Percentiles rank a stretch among this genome's conserved stretches.
phyloP scores from a whole-genome alignment of 2,329 filamentous ascomycete genomes.

The Fusarium zealandicum region DNA sequence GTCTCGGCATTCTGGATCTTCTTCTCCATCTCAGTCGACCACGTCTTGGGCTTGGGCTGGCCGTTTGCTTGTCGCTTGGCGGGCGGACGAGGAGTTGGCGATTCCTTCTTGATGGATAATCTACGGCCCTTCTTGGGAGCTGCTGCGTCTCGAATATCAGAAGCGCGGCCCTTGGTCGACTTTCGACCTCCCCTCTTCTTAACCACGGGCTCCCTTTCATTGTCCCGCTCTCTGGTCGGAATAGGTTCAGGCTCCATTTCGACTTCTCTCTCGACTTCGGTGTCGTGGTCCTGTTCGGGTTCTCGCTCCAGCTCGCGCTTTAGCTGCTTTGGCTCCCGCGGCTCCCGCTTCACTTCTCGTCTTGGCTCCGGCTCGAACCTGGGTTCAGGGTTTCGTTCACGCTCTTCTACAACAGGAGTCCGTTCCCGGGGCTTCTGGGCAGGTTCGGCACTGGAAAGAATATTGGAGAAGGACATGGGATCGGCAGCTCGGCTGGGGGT shows the following conservation, averaged over 20 bases:
- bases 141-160: conserved; percentile 59
- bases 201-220: conserved; percentile 38
- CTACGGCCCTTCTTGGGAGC: conserved; percentile 59
- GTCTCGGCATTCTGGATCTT: conserved; percentile 50
- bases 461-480: conserved; percentile 96
- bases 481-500: conserved; percentile 78
- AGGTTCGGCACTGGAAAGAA: conserved; percentile 81
- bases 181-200: conserved; percentile 47
- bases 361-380: conserved; percentile 22
- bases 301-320: conserved; percentile 41
- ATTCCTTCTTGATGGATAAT: conserved; percentile 58
- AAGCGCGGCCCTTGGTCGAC: conserved; percentile 59
- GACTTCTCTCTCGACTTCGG: conserved; percentile 47
- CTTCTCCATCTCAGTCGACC: conserved; percentile 59
- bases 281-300: conserved; percentile 41
- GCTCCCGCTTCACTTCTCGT: conserved; percentile 29
- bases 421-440: conserved; percentile 60
- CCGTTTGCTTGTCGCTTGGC: conserved; percentile 68
- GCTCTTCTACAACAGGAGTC: conserved; percentile 49
- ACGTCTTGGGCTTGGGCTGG: conserved; percentile 69
- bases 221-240: conserved; percentile 38
- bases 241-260: conserved; percentile 46
- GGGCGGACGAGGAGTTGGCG: conserved; percentile 56
- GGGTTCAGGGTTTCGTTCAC: conserved; percentile 31
- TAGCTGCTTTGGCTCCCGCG: conserved; percentile 36